A percentile compares a stretch with the other conserved stretches of the same genome.
Conservation (phyloP, 2,329 filamentous ascomycete genomes). For the Ophiostoma fasciatum region DNA sequence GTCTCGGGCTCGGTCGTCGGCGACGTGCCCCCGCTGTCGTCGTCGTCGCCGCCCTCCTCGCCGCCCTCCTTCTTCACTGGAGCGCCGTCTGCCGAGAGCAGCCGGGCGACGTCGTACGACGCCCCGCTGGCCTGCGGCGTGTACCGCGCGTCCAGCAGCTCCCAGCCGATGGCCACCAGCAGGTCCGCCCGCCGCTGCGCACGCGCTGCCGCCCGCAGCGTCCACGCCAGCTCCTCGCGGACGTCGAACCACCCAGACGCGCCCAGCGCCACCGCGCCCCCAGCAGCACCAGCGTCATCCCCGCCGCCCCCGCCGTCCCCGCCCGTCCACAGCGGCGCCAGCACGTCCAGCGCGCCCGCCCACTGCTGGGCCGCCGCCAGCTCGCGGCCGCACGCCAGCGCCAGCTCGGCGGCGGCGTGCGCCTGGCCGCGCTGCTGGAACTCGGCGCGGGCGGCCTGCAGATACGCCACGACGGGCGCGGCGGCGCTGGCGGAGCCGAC, state of each 20-base stretch:
- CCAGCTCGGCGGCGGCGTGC: slow-evolving; percentile 39
- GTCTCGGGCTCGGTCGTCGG: slow-evolving; percentile 24
- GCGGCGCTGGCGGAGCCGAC: slow-evolving; percentile 15
- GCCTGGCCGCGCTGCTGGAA: slow-evolving; percentile 39
- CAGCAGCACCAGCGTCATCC: too few relatives aligned
- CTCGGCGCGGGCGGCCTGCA: slow-evolving; percentile 36
- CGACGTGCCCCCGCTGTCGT: background rate
- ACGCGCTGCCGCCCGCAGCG: slow-evolving; percentile 41
- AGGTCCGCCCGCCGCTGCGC: slow-evolving; percentile 33
- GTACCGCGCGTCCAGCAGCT: slow-evolving; percentile 45
- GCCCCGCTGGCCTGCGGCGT: slow-evolving; percentile 37
- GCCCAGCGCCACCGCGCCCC: slow-evolving; percentile 15
- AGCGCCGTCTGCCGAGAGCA: too few relatives aligned
- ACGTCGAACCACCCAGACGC: slow-evolving; percentile 45
- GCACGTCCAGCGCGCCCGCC: slow-evolving; percentile 36
- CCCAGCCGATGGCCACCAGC: slow-evolving; percentile 49
- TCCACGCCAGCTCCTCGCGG: slow-evolving; percentile 45
- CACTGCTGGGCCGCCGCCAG: slow-evolving; percentile 34
- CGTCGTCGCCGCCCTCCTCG: slow-evolving; percentile 9
- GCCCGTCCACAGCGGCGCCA: slow-evolving; percentile 41
- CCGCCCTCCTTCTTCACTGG: slow-evolving; percentile 21
- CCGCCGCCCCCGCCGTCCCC: too few relatives aligned
- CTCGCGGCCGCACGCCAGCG: slow-evolving; percentile 42
- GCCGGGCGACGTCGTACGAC: slow-evolving; percentile 45
- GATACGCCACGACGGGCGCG: slow-evolving; percentile 40